A percentile compares a stretch with the other conserved stretches of the same genome.
Conservation (phyloP, 2,329 filamentous ascomycete species). For the Botrytis medusae region DNA sequence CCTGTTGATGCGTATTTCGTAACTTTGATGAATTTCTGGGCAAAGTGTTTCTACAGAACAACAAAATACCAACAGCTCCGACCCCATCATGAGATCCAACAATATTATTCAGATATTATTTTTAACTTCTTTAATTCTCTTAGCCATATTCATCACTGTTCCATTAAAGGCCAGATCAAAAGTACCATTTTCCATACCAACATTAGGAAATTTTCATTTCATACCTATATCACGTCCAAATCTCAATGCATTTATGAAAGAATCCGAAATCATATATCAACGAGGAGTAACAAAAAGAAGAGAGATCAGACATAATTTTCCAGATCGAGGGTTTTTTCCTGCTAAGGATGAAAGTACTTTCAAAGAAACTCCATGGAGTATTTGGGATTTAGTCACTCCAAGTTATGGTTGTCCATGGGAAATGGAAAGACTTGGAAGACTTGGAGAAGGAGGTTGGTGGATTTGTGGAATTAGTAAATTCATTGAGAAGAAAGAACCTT, state of each 20-base stretch:
- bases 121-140: not conserved
- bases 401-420: constrained; percentile 45
- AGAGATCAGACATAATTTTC: constrained; percentile 2
- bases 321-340: constrained; percentile 28
- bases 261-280: constrained; percentile 11
- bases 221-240: constrained; percentile 19
- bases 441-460: constrained; percentile 47
- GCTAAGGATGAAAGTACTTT: constrained; percentile 30
- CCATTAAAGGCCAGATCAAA: not conserved
- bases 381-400: constrained; percentile 46
- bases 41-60: not conserved
- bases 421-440: constrained; percentile 43
- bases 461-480: constrained; percentile 45
- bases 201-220: constrained; percentile 14
- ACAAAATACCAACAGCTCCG: not conserved
- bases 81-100: constrained; percentile 8
- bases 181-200: not conserved
- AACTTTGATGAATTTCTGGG: not conserved
- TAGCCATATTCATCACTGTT: not conserved
- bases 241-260: constrained; percentile 9
- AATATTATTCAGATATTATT: constrained; percentile 8
- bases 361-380: constrained; percentile 39
- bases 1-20: not conserved
- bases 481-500: constrained; percentile 30
- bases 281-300: constrained; percentile 5